Evolutionary conservation across 2,329 filamentous ascomycete species (phyloP).

Genomic region (Xylariaceae sp.): DNA sequence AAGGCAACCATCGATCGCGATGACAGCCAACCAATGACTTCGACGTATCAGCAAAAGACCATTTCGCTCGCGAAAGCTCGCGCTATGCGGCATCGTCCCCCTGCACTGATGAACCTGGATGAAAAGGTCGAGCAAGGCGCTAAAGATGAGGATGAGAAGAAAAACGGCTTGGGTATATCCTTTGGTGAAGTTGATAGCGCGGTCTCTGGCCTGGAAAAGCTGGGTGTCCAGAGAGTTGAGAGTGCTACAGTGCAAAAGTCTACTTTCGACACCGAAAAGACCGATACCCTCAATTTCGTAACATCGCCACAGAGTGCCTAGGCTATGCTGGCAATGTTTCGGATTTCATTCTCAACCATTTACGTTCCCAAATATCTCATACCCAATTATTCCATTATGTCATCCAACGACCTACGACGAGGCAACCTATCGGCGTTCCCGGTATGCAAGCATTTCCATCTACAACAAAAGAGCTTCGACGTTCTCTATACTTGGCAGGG

Average conservation of each 20-base stretch:
- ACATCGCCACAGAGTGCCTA: conserved; percentile 27
- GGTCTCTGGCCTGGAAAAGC: conserved; percentile 32
- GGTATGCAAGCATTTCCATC: conserved; percentile 1
- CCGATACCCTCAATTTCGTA: conserved; percentile 17
- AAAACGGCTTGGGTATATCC: conserved; percentile 34
- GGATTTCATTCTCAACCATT: background rate
- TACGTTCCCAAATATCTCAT: background rate
- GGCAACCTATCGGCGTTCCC: background rate
- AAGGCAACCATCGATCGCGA: conserved; percentile 98
- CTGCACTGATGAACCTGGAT: conserved; percentile 74
- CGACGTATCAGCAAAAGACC: conserved; percentile 95
- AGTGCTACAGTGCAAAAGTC: conserved; percentile 28
- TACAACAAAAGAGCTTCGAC: conserved; percentile 1
- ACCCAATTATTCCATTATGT: background rate
- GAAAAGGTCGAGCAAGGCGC: conserved; percentile 33
- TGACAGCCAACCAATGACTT: conserved; percentile 71
- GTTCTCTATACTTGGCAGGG: conserved; percentile 2
- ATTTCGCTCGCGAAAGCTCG: conserved; percentile 87
- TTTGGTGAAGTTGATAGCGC: conserved; percentile 36
- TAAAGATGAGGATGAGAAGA: conserved; percentile 26
- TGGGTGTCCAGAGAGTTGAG: conserved; percentile 27
- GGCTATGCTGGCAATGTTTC: too few relatives aligned
- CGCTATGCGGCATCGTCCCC: conserved; percentile 82
- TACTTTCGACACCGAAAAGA: conserved; percentile 28
- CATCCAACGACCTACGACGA: background rate